Evolutionary conservation across 257 asterid genomes (phyloP), one percentile per base, ranked within the genome.

Genomic region (Paraleonurus japonicus): DNA sequence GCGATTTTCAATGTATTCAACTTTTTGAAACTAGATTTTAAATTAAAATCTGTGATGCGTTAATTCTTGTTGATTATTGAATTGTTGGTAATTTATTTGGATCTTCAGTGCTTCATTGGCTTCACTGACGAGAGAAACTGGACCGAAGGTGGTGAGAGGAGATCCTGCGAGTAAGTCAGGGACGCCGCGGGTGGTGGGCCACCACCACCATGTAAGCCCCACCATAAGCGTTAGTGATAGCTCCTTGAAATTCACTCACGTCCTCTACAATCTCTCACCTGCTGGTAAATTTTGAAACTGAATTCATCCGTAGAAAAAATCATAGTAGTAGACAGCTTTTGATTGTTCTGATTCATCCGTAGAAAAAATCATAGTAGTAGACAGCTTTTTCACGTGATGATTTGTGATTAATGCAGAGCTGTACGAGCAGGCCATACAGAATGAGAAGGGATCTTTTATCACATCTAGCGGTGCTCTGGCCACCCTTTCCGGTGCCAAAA

Each of bases 401-500:
- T 28, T 50, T 35, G 64, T 28, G 33, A 70, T 53, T 17, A 26
- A 69, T 32, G 72, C 86, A 88, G 96, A 89, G 84, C 80, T 89
- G 3, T 86, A 86, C 51, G 92, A 89, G 80, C 92, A 89, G 81
- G 90, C 96, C 3, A 81, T 89, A 20, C 51, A 78, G 81, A 81
- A 83, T 50, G 96, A 89, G 72, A 85, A 86, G 54, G 92, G 96
- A 7, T 86, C 92, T 8, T 89, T 88, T 72, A 85, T 88, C 50
- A 84, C 92, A 23, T 81, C 92, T 0, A 88, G 83, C 32, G 95
- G 89, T 61, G 95, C 95, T 0, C 76, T 88, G 62, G 92, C 90
- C 10, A 88, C 95, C 20, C 89, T 88, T 12, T 88, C 95, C 0
- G 95, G 92, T 7, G 95, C 95, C 50, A 88, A 86, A 80, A 88